Conservation (phyloP, 192 early-diverging fungal species). For the Endogone sp. region DNA sequence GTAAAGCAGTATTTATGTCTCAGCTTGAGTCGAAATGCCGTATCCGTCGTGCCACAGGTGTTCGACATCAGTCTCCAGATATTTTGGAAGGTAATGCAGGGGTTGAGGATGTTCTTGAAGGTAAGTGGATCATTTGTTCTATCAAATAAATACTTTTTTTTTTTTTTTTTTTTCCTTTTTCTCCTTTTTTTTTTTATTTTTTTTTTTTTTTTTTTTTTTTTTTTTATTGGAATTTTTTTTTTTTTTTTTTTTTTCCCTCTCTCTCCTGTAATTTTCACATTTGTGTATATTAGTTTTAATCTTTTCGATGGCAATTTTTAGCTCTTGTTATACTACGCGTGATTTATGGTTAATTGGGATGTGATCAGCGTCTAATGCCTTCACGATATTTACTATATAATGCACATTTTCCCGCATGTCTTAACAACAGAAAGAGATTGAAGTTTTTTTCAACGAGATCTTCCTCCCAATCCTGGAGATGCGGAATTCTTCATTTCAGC, state of each 20-base stretch:
- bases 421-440: constrained; percentile 67
- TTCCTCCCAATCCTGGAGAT: constrained; percentile 86
- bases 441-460: constrained; percentile 88
- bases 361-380: neutral
- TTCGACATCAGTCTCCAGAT: constrained; percentile 82
- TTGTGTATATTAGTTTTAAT: too few relatives aligned
- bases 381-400: neutral
- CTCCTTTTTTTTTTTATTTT: too few relatives aligned
- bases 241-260: too few relatives aligned
- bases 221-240: constrained; percentile 4
- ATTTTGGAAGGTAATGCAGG: constrained; percentile 71
- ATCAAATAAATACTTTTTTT: constrained; percentile 7
- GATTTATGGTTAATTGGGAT: constrained; percentile 1
- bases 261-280: too few relatives aligned
- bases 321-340: constrained; percentile 7
- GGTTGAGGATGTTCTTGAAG: constrained; percentile 69
- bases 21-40: constrained; percentile 77
- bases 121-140: constrained; percentile 18
- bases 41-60: constrained; percentile 69
- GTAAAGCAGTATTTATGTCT: constrained; percentile 86
- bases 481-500: constrained; percentile 54
- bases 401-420: neutral
- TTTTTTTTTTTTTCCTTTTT: too few relatives aligned
- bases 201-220: neutral
- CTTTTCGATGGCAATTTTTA: neutral